Percentiles rank a stretch among this genome's conserved stretches.
These are phyloP conservation scores for Ballota nigra DNA, from an alignment of 257 asterid species.

Conservation along the genomic window DNA sequence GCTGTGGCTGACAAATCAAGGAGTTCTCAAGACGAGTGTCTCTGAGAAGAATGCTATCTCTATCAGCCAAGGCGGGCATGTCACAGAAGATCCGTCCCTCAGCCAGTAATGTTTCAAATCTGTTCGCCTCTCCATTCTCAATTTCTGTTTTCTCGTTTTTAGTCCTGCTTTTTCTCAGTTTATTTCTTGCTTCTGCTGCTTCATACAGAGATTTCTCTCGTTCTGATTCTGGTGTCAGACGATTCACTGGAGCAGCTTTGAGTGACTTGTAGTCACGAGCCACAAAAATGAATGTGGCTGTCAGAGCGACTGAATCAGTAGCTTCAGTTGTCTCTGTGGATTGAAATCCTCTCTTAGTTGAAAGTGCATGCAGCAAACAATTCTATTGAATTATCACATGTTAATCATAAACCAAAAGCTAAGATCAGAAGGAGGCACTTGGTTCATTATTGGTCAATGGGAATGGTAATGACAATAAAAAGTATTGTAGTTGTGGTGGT, in stretches of 20 bases:
- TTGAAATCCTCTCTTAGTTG: slow-evolving; percentile 12
- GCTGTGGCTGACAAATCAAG: slow-evolving; percentile 96
- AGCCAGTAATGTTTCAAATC: slow-evolving; percentile 56
- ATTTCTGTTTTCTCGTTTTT: slow-evolving; percentile 40
- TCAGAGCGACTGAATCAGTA: slow-evolving; percentile 63
- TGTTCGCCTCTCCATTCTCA: slow-evolving; percentile 57
- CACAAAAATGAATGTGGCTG: slow-evolving; percentile 92
- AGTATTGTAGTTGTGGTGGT: too few relatives aligned
- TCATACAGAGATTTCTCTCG: slow-evolving; percentile 63
- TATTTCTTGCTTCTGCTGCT: slow-evolving; percentile 77
- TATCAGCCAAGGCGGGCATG: slow-evolving; percentile 96
- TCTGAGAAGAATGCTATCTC: slow-evolving; percentile 89
- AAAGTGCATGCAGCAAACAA: neutral
- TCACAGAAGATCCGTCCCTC: slow-evolving; percentile 94
- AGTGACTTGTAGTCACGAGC: slow-evolving; percentile 92
- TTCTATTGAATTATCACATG: neutral
- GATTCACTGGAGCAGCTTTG: slow-evolving; percentile 84
- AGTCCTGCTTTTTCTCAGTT: slow-evolving; percentile 61
- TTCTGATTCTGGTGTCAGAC: slow-evolving; percentile 64
- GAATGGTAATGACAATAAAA: too few relatives aligned
- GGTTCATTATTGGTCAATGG: too few relatives aligned
- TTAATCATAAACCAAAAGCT: neutral
- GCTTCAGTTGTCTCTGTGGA: slow-evolving; percentile 42
- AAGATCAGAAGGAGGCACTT: too few relatives aligned
- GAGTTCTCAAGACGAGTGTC: slow-evolving; percentile 91